phyloP scores from a whole-genome alignment of 2,329 filamentous ascomycete species.

The Fusarium lyarnte region DNA sequence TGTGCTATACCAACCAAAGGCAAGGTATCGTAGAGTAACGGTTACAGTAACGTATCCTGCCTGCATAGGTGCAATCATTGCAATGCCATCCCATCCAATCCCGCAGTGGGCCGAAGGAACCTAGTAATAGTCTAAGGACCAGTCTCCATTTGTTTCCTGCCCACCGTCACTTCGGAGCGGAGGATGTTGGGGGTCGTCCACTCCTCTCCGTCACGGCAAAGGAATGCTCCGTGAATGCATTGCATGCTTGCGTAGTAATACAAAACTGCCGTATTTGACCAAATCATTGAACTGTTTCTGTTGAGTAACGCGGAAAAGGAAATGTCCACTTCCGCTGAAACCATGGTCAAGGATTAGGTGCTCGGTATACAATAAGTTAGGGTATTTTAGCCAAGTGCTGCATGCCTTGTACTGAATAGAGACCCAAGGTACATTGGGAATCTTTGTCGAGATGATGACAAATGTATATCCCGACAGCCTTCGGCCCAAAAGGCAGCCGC shows the following conservation, averaged over 20 bases:
- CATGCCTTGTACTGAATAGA: not conserved
- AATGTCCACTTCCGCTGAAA: not conserved
- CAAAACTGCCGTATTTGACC: slow-evolving; percentile 15
- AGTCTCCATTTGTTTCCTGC: not conserved
- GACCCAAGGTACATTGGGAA: not conserved
- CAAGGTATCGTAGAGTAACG: not conserved
- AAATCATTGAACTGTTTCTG: not conserved
- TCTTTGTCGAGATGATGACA: not conserved
- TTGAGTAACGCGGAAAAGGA: not conserved
- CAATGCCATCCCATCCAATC: not conserved
- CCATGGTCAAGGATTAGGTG: not conserved
- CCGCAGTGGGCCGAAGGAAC: slow-evolving; percentile 7
- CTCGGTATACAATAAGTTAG: too few species aligned
- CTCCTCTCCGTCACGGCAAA: slow-evolving; percentile 8
- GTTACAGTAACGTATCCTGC: slow-evolving; percentile 1
- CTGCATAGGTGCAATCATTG: not conserved
- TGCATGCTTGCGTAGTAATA: slow-evolving; percentile 7
- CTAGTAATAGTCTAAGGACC: not conserved
- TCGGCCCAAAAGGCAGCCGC: not conserved
- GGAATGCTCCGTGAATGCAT: not conserved
- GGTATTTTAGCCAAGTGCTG: not conserved
- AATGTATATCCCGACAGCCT: not conserved
- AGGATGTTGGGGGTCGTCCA: not conserved
- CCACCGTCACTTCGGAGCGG: not conserved
- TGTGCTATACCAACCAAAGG: not conserved